Base-by-base conservation (phyloP, 305 asterid genomes). In the Caryopteris hybrid region DNA sequence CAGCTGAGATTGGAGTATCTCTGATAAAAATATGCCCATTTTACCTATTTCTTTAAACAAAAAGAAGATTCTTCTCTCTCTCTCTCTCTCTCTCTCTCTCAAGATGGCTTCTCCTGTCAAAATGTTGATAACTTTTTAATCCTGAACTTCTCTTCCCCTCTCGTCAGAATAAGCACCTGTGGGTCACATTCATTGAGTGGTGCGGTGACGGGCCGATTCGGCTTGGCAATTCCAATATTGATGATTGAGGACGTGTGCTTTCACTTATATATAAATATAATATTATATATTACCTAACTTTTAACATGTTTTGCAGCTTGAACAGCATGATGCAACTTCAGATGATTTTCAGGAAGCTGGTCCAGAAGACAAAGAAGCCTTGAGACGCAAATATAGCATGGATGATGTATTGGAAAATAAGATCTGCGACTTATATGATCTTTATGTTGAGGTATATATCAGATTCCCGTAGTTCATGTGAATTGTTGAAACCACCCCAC, bases 391-490 rank as follows among this genome's bases (percentile, higher is more conserved):
- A 66, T 79, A 76, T 76, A 69, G 82, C 83, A 74, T 91, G 78
- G 92, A 88, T 60, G 78, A 71, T 69, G 66, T 61, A 41, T 55
- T 88, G 80, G 95, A 85, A 77, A 86, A 88, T 74, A 86, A 83
- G 75, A 86, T 88, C 68, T 86, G 95, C 13, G 95, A 86, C 69
- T 86, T 91, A 31, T 86, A 88, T 80, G 91, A 91, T 79, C 85
- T 86, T 70, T 88, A 79, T 77, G 76, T 85, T 45, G 95, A 87
- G 86, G 95, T 85, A 77, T 72, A 34, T 12, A 56, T 55, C 57
- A 31, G 54, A 39, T 72, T 64, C 61, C 18, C 52, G 14, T 45
- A 22, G 63, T 33, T 57, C 46, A 29, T 12, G 9, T 10, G 43
- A 21, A 58, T 20, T 33, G 33, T 59, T 48, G n/a, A 34, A 6